Evolutionary conservation across 2,329 filamentous ascomycete genomes (phyloP).

Genomic region (Colletotrichum sp.): DNA sequence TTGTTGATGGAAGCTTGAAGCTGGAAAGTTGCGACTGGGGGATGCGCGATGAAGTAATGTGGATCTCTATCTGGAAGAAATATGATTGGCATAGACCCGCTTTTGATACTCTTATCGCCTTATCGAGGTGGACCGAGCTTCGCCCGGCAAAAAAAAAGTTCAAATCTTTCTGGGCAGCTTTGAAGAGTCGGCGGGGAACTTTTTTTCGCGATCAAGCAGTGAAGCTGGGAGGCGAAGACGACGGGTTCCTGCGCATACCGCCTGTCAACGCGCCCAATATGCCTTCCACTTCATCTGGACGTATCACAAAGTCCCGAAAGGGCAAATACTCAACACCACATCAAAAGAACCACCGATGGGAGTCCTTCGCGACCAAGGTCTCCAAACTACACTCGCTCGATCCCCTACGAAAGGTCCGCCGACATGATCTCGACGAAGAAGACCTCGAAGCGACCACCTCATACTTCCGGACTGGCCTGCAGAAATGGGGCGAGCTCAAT

Average conservation of each 20-base stretch:
- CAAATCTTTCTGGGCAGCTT: constrained; percentile 23
- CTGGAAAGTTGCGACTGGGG: constrained; percentile 9
- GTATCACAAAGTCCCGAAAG: constrained; percentile 73
- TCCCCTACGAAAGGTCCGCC: constrained; percentile 86
- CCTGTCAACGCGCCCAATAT: constrained; percentile 47
- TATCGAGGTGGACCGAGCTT: constrained; percentile 20
- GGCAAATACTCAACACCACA: constrained; percentile 74
- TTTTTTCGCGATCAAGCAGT: constrained; percentile 21
- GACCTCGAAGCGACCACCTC: constrained; percentile 80
- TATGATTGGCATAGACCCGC: neutral
- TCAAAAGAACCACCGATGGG: constrained; percentile 85
- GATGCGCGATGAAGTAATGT: constrained; percentile 15
- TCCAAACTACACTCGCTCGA: constrained; percentile 89
- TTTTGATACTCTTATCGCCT: constrained; percentile 12
- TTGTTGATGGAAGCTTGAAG: constrained; percentile 8
- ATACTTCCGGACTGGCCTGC: constrained; percentile 81
- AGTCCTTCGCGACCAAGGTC: constrained; percentile 89
- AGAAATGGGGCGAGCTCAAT: constrained; percentile 93
- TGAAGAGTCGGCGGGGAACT: constrained; percentile 13
- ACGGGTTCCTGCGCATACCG: constrained; percentile 10
- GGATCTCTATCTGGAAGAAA: neutral
- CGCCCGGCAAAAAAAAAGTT: constrained; percentile 20
- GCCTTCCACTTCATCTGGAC: constrained; percentile 67
- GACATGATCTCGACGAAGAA: constrained; percentile 81
- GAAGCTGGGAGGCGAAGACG: constrained; percentile 22